Evolutionary conservation across 352 stramenopile genomes (phyloP).

Genomic region (Plasmopara viticola): DNA sequence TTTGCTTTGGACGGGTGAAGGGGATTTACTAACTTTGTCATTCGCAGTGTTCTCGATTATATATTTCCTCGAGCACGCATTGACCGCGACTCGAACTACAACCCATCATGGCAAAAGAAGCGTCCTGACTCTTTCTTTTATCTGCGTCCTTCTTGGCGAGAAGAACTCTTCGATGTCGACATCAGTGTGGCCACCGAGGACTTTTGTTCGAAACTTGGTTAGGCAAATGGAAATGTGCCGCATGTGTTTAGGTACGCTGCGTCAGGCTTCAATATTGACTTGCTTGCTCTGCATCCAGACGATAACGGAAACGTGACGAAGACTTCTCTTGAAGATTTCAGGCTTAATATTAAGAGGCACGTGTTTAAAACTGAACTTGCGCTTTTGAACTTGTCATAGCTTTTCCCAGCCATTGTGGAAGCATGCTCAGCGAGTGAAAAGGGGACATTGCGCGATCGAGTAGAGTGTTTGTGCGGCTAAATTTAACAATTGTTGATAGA

Average conservation of each 20-base stretch:
- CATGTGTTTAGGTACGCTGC: slow-evolving; percentile 11
- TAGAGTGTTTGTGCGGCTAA: background rate
- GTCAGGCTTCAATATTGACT: slow-evolving; percentile 4
- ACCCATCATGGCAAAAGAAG: background rate
- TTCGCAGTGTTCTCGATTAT: slow-evolving; percentile 1
- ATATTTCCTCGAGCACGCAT: background rate
- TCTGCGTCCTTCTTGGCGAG: slow-evolving; percentile 8
- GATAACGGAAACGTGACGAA: no score
- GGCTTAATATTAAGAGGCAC: background rate
- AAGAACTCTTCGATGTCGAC: background rate
- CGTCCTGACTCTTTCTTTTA: slow-evolving; percentile 6
- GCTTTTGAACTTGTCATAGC: slow-evolving; percentile 7
- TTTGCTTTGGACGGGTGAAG: background rate
- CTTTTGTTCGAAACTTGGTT: background rate
- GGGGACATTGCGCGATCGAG: background rate
- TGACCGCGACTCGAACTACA: slow-evolving; percentile 1
- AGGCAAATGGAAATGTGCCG: slow-evolving; percentile 5
- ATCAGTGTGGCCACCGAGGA: background rate
- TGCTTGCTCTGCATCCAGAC: slow-evolving; percentile 2
- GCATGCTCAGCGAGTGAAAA: background rate
- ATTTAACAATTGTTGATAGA: background rate
- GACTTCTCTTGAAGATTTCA: background rate
- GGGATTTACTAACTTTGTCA: background rate
- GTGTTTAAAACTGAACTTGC: slow-evolving; percentile 4
- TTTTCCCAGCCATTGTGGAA: slow-evolving; percentile 3